These are phyloP conservation scores for Hortiboletus campestris DNA, from an alignment of 768 basidiomycete species.

Conservation along the genomic window DNA sequence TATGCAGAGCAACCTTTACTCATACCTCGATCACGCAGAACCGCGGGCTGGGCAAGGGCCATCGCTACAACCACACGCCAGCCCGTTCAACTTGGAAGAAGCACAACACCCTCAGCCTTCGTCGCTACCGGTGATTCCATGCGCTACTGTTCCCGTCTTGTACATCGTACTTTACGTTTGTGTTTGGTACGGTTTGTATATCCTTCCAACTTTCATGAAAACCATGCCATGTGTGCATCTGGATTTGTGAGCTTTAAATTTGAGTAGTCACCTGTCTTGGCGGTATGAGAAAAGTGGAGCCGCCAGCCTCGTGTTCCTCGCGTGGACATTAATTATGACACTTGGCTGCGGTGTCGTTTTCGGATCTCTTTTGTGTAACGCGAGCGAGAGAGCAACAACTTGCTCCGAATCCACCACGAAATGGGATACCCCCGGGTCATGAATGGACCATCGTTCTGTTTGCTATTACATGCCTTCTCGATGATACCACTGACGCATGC, in stretches of 20 bases:
- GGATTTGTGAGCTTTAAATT: not conserved
- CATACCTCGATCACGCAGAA: constrained; percentile 51
- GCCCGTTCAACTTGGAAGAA: constrained; percentile 92
- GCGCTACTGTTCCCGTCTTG: not conserved
- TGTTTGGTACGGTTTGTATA: constrained; percentile 31
- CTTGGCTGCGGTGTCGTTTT: constrained; percentile 13
- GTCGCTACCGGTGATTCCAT: constrained; percentile 70
- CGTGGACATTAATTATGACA: constrained; percentile 19
- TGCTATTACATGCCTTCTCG: constrained; percentile 15
- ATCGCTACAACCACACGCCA: constrained; percentile 90
- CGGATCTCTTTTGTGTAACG: constrained; percentile 2
- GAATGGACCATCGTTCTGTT: constrained; percentile 9
- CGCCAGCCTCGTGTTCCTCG: constrained; percentile 17
- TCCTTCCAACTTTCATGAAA: constrained; percentile 12
- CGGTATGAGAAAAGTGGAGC: constrained; percentile 1
- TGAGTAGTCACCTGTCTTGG: not conserved
- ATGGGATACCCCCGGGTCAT: constrained; percentile 12
- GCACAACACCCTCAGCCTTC: constrained; percentile 96
- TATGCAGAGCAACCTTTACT: not conserved
- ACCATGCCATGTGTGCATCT: constrained; percentile 9
- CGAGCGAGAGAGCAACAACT: not conserved
- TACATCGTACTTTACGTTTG: constrained; percentile 20
- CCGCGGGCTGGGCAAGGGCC: constrained; percentile 95
- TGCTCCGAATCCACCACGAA: constrained; percentile 6
- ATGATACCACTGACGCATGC: constrained; percentile 15